Percentiles rank a stretch among this genome's conserved stretches.
These are phyloP conservation scores for Xylaria hypoxylon DNA, from an alignment of 2,329 filamentous ascomycete genomes.

Conservation along the genomic window DNA sequence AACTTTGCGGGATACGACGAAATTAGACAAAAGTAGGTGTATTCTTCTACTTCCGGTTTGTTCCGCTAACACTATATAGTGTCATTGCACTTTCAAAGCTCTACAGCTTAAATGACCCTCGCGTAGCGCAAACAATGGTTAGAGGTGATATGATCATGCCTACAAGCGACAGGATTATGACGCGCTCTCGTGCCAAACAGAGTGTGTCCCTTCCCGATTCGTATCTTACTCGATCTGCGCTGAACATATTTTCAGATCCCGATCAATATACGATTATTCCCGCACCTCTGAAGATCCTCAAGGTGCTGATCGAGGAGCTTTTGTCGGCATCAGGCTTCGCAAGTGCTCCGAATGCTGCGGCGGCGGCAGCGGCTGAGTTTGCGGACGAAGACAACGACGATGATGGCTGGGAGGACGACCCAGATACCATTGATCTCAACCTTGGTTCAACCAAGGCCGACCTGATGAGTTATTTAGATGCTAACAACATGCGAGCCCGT, in stretches of 20 bases:
- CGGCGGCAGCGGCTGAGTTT: conserved; percentile 68
- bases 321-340: conserved; percentile 79
- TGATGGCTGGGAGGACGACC: conserved; percentile 90
- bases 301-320: conserved; percentile 93
- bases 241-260: conserved; percentile 69
- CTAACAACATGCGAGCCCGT: conserved; percentile 70
- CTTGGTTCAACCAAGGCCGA: conserved; percentile 76
- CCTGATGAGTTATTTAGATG: conserved; percentile 81
- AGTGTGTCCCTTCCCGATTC: conserved; percentile 63
- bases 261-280: conserved; percentile 90
- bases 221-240: conserved; percentile 37
- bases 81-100: conserved; percentile 94
- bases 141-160: conserved; percentile 91
- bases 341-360: conserved; percentile 70
- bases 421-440: conserved; percentile 80
- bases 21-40: conserved; percentile 90
- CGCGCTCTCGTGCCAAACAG: conserved; percentile 86
- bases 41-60: neutral
- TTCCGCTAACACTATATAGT: conserved; percentile 60
- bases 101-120: conserved; percentile 85
- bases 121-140: conserved; percentile 82
- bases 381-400: conserved; percentile 75
- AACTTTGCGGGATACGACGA: conserved; percentile 99
- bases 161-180: conserved; percentile 88
- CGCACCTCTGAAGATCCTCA: conserved; percentile 93